A percentile compares a stretch with the other conserved stretches of the same genome.
Conservation (phyloP, 176 grass and related monocot genomes). For the Lolium perenne region DNA sequence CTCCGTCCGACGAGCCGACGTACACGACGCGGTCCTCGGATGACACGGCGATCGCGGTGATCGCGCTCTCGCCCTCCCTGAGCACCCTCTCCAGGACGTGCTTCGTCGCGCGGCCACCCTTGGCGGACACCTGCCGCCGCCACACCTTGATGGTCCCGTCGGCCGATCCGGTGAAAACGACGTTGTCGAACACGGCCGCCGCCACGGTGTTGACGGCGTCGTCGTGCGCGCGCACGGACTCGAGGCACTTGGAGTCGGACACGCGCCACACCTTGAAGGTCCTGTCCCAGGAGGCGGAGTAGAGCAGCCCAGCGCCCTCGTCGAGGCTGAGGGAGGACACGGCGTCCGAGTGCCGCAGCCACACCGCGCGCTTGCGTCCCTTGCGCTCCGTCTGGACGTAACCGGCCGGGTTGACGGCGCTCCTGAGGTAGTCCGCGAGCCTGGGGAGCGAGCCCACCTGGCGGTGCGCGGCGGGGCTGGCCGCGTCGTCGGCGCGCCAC, state of each 20-base stretch:
- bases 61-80: conserved; percentile 52
- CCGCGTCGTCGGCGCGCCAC: background rate
- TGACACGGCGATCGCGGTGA: conserved; percentile 65
- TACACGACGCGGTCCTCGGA: conserved; percentile 53
- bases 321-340: conserved; percentile 15
- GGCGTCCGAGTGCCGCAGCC: conserved; percentile 5
- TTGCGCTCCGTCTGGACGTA: conserved; percentile 53
- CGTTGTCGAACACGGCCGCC: conserved; percentile 45
- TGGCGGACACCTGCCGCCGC: conserved; percentile 45
- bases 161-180: conserved; percentile 78
- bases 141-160: conserved; percentile 87
- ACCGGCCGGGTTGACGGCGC: conserved; percentile 54
- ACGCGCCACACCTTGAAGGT: conserved; percentile 34
- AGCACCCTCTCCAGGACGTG: conserved; percentile 61
- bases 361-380: background rate
- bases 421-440: conserved; percentile 56
- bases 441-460: conserved; percentile 52
- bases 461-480: background rate
- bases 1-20: conserved; percentile 69
- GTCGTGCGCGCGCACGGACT: conserved; percentile 1
- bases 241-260: conserved; percentile 24
- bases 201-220: conserved; percentile 15
- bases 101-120: background rate
- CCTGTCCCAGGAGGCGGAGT: conserved; percentile 26
- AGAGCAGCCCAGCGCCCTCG: conserved; percentile 19